Percentiles rank a stretch among this genome's conserved stretches.
phyloP scores from a whole-genome alignment of 1,284 basidiomycete genomes.

The Boletellus dicymbophilus region DNA sequence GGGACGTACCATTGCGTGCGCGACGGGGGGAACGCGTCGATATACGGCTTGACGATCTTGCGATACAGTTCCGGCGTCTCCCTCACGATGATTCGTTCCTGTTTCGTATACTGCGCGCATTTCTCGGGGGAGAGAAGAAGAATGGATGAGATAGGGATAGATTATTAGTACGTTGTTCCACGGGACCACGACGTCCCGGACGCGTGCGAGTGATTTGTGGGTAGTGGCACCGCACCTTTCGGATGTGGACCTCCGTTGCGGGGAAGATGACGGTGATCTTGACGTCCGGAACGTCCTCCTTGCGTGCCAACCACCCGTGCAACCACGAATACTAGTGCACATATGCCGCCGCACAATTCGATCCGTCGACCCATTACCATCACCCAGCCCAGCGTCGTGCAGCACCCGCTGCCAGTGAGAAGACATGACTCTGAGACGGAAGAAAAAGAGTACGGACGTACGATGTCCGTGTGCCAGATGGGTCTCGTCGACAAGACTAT shows the following conservation, averaged over 20 bases:
- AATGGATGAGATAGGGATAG: no score
- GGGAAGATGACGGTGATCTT: conserved; percentile 80
- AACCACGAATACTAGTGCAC: conserved; percentile 43
- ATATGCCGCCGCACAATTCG: background rate
- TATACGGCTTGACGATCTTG: conserved; percentile 76
- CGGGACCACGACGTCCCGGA: no score
- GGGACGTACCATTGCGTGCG: conserved; percentile 76
- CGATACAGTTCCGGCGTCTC: conserved; percentile 82
- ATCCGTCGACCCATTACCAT: no score
- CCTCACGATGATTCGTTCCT: conserved; percentile 70
- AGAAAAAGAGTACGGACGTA: conserved; percentile 21
- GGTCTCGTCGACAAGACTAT: conserved; percentile 34
- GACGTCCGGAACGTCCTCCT: conserved; percentile 40
- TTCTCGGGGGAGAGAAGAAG: background rate
- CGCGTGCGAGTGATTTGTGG: no score
- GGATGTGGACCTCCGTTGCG: conserved; percentile 81
- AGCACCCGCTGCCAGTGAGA: no score
- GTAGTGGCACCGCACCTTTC: no score
- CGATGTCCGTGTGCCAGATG: conserved; percentile 51
- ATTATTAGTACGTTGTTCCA: no score
- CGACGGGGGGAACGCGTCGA: conserved; percentile 68
- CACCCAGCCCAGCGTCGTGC: no score
- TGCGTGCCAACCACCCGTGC: conserved; percentile 39
- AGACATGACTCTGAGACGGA: no score
- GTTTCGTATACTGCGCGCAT: conserved; percentile 72